Percentiles rank a stretch among this genome's conserved stretches.
Conservation (phyloP, 2,329 filamentous ascomycete species). For the Cladosporium cucumerinum region DNA sequence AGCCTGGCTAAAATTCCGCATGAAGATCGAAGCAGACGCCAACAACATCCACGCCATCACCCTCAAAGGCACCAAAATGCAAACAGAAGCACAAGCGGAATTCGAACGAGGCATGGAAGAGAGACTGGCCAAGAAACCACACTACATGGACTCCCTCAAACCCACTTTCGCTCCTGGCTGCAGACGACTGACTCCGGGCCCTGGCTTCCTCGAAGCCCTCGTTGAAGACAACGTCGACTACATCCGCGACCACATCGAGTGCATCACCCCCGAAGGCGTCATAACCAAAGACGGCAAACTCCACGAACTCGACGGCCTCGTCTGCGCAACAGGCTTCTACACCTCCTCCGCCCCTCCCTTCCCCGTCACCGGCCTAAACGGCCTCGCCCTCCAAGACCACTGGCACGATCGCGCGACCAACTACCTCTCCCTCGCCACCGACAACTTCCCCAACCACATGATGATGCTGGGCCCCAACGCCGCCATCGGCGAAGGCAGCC, state of each 20-base stretch:
- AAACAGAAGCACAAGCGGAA: conserved; percentile 34
- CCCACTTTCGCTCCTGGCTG: conserved; percentile 47
- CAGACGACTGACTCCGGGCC: conserved; percentile 49
- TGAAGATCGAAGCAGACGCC: conserved; percentile 51
- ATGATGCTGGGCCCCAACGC: conserved; percentile 43
- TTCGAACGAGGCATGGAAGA: conserved; percentile 44
- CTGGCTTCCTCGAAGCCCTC: conserved; percentile 51
- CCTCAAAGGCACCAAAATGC: conserved; percentile 39
- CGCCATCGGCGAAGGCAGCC: conserved; percentile 39
- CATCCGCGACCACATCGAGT: conserved; percentile 39
- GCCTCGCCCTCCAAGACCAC: conserved; percentile 32
- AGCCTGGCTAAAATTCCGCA: conserved; percentile 51
- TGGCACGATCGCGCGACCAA: conserved; percentile 34
- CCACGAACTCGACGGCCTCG: conserved; percentile 41
- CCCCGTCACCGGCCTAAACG: conserved; percentile 33
- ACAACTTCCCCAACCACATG: conserved; percentile 40
- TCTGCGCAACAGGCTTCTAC: conserved; percentile 47
- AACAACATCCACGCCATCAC: conserved; percentile 51
- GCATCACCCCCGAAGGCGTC: conserved; percentile 38
- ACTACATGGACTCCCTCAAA: conserved; percentile 42
- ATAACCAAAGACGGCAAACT: conserved; percentile 40
- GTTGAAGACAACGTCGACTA: conserved; percentile 44
- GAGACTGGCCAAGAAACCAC: conserved; percentile 36
- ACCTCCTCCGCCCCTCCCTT: conserved; percentile 39
- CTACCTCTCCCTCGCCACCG: conserved; percentile 25